Evolutionary conservation across 2,329 filamentous ascomycete genomes (phyloP).

Genomic region (Cladosporium sp.): DNA sequence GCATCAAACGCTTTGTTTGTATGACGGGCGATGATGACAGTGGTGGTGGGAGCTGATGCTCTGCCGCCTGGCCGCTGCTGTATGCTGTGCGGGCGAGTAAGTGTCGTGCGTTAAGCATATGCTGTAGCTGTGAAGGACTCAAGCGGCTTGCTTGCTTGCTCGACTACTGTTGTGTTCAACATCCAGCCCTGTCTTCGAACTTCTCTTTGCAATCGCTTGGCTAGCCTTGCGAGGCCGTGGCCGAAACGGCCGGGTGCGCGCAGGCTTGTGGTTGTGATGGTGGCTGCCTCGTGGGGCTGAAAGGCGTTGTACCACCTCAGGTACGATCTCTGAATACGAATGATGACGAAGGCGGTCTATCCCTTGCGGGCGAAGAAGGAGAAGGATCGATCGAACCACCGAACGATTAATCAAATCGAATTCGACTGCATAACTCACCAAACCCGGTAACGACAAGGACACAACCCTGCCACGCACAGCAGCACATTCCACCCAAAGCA

Average conservation of each 20-base stretch:
- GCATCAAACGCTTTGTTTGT: background rate
- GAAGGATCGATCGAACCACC: background rate
- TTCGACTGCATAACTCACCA: background rate
- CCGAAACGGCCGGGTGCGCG: background rate
- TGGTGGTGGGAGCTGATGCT: background rate
- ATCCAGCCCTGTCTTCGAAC: background rate
- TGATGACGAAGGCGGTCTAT: background rate
- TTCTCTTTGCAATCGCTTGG: background rate
- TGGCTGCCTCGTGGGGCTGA: background rate
- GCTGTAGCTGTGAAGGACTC: background rate
- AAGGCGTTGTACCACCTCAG: background rate
- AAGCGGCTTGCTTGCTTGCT: background rate
- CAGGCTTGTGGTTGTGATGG: background rate
- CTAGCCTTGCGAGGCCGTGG: background rate
- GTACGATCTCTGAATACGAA: background rate
- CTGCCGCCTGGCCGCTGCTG: background rate
- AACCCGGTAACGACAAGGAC: background rate
- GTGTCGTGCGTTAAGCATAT: background rate
- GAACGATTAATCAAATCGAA: background rate
- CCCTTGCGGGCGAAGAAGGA: background rate
- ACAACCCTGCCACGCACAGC: background rate
- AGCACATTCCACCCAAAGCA: background rate
- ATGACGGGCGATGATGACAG: background rate
- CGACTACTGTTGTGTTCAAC: background rate
- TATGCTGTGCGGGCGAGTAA: background rate